Evolutionary conservation across 2,329 filamentous ascomycete species (phyloP), one percentile per base, ranked within the genome.

Genomic region (Ciborinia camelliae): DNA sequence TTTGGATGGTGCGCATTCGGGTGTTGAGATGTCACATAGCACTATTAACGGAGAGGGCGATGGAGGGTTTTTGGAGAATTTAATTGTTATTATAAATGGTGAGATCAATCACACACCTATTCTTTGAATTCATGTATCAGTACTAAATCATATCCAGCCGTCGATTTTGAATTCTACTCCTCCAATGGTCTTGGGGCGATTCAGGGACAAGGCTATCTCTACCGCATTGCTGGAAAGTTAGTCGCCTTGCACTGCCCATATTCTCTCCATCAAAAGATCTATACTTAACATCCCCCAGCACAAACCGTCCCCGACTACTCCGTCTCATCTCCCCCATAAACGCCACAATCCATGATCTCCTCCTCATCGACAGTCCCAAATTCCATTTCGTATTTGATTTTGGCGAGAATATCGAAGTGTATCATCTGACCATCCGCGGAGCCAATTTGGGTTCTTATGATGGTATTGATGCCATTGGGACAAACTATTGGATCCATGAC

Each of bases 161-260:
- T 74, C 59, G 81, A 84, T 68, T 83, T 85, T 59, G 82, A 85
- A 70, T 68, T 85, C 63, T 84, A 82, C 72, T 83, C 81, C 47
- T 80, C 78, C 47, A 83, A 78, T 7, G 81, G 80, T 23, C 76
- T 78, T 64, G 82, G 82, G 57, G 81, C 82, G 20, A 75, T 84
- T 35, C 82, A 84, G 72, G 82, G 82, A 14, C 77, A 79, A 55
- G 82, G 82, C 26, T 84, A 82, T 71, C 73, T 78, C 58, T 81
- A 80, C 68, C 79, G 62, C 18, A 51, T 58, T 15, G 35, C 26
- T 14, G 53, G 62, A 50, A 63, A 63, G 62, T 63, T 10, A 50
- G 53, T 51, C 14, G 35, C 1, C 10, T 14, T 43, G 18, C 41
- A 83, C 70, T 75, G 35, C 14, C 12, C 15, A 48, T 14, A 35